phyloP scores from a whole-genome alignment of 2,329 filamentous ascomycete species.

The Fusarium continuum region DNA sequence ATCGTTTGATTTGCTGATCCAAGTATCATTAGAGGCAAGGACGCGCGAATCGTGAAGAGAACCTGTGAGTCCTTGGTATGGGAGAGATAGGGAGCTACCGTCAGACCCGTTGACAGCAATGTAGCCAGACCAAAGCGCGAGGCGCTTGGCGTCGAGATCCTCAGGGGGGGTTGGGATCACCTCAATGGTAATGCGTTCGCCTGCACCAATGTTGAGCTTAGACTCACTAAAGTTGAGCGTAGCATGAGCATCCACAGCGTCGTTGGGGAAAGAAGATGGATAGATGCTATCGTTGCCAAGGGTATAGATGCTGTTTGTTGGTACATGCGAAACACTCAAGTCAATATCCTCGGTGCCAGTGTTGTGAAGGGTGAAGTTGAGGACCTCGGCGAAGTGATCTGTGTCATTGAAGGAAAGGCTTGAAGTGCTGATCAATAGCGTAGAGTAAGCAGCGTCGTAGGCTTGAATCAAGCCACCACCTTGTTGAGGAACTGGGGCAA shows the following conservation, averaged over 20 bases:
- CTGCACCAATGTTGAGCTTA: conserved; percentile 55
- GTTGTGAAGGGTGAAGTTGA: conserved; percentile 66
- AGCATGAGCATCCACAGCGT: conserved; percentile 50
- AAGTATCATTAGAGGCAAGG: conserved; percentile 36
- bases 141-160: conserved; percentile 46
- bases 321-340: conserved; percentile 61
- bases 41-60: conserved; percentile 47
- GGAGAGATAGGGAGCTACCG: conserved; percentile 49
- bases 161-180: conserved; percentile 56
- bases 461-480: conserved; percentile 69
- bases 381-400: conserved; percentile 59
- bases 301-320: conserved; percentile 64
- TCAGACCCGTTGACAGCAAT: conserved; percentile 54
- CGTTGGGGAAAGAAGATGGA: conserved; percentile 56
- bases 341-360: conserved; percentile 57
- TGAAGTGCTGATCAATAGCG: conserved; percentile 61
- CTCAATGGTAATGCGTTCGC: conserved; percentile 54
- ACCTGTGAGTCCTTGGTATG: conserved; percentile 53
- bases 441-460: conserved; percentile 65
- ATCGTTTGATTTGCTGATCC: conserved; percentile 49
- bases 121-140: conserved; percentile 55
- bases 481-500: conserved; percentile 67
- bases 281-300: conserved; percentile 46
- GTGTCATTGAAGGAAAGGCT: conserved; percentile 73
- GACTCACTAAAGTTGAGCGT: conserved; percentile 53